A percentile compares a stretch with the other conserved stretches of the same genome.
These are phyloP conservation scores for Populus nigra DNA, from an alignment of 345 rosid genomes.

Conservation along the genomic window DNA sequence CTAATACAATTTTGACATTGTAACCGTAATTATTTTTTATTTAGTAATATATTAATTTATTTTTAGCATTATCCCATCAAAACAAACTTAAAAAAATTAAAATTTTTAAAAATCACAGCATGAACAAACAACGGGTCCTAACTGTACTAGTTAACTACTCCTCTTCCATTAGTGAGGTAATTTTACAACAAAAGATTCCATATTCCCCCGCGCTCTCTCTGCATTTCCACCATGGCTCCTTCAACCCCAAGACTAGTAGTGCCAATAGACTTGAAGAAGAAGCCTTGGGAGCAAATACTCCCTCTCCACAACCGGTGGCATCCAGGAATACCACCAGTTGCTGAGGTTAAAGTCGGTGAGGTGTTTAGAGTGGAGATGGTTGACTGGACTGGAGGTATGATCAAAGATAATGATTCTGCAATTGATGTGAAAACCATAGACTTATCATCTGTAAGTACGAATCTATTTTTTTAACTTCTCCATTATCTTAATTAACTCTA, in stretches of 20 bases:
- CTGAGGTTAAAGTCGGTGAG: conserved; percentile 47
- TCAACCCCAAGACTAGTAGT: conserved; percentile 51
- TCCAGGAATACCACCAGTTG: conserved; percentile 59
- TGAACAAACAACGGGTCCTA: no score
- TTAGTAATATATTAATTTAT: no score
- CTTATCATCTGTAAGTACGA: conserved; percentile 51
- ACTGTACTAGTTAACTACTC: conserved; percentile 7
- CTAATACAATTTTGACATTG: no score
- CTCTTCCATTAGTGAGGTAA: neutral
- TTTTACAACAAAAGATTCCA: neutral
- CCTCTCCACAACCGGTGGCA: conserved; percentile 85
- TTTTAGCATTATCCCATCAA: no score
- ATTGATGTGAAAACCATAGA: conserved; percentile 47
- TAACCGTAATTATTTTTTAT: no score
- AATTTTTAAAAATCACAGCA: no score
- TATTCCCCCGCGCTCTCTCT: neutral
- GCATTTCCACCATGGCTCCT: conserved; percentile 47
- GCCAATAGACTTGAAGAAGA: conserved; percentile 61
- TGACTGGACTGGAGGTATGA: conserved; percentile 61
- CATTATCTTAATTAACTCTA: no score
- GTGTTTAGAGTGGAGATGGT: conserved; percentile 64
- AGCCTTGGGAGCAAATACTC: conserved; percentile 60
- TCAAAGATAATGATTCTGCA: conserved; percentile 64
- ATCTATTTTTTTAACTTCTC: neutral
- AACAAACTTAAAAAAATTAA: no score